Conservation (phyloP, 768 basidiomycete genomes). For the Psilocybe sp. region DNA sequence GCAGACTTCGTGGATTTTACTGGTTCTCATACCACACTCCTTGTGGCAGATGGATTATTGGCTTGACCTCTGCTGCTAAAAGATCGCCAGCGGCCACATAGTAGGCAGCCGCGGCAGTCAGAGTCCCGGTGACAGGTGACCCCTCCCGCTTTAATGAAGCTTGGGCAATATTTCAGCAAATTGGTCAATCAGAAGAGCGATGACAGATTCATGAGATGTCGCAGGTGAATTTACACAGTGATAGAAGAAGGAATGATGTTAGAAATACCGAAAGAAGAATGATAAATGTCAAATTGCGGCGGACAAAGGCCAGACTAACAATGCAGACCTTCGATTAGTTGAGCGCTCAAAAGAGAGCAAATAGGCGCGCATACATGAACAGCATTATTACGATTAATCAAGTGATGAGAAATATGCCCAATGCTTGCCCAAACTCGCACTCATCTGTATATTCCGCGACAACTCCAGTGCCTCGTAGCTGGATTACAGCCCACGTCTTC, state of each 20-base stretch:
- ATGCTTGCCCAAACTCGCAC: conserved; percentile 44
- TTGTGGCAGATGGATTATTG: not conserved
- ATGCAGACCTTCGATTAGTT: not conserved
- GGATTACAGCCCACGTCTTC: conserved; percentile 72
- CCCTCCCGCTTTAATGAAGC: conserved; percentile 34
- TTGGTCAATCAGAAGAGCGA: no score
- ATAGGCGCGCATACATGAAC: conserved; percentile 32
- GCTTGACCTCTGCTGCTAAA: conserved; percentile 28
- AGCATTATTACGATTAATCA: conserved; percentile 66
- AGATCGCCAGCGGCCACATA: conserved; percentile 38
- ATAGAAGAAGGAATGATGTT: conserved; percentile 20
- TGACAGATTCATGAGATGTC: conserved; percentile 21
- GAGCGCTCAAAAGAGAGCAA: conserved; percentile 1
- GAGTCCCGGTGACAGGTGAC: conserved; percentile 32
- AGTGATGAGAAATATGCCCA: conserved; percentile 62
- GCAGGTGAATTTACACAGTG: conserved; percentile 22
- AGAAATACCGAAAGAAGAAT: conserved; percentile 19
- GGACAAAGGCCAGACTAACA: conserved; percentile 18
- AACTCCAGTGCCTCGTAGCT: conserved; percentile 66
- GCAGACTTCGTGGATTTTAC: no score
- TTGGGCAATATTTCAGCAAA: not conserved
- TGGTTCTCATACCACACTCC: not conserved
- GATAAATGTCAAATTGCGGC: conserved; percentile 19
- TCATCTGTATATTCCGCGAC: conserved; percentile 38
- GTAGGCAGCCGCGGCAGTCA: conserved; percentile 38